Evolutionary conservation across 495 filamentous ascomycete species (phyloP), one percentile per base, ranked within the genome.

Genomic region (Peziza echinospora): DNA sequence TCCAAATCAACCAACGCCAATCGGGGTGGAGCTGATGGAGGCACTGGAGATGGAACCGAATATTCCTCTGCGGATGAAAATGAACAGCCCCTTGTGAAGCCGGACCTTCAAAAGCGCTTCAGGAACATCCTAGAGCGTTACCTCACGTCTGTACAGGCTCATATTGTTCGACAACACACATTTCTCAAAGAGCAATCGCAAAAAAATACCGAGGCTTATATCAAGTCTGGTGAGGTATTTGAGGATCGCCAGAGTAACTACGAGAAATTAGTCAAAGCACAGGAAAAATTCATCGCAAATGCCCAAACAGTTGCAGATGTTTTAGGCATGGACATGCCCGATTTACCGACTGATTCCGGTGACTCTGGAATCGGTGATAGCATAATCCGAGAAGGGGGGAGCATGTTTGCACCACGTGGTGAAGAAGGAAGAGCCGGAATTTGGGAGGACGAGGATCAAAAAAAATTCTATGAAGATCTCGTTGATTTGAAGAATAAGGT

Each of bases 371-470:
- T 67, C 19, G 69, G 72, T 0, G 78, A 78, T 55, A 59, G 50
- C 45, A 60, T 60, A 23, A 60, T 60, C 21, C 43, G 56, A 37
- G 56, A 60, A 23, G 76, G 83, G 21, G 73, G 78, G 1, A 96
- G 96, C 53, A 92, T 89, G 17, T 75, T 99, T 43, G 78, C 96
- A 50, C 91, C 92, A 61, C 80, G 85, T 24, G 83, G 84, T 1
- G 91, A 99, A 51, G 89, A 94, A 49, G 87, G 87, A 6, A 59
- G 48, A 34, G 72, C 84, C n/a, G 89, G 89, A 1, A 94, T 96
- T 53, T 99, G 89, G 89, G 91, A 96, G 65, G 89, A 99, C 53
- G 89, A 96, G 56, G 89, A 99, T 39, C 86, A 99, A 60, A 72
- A 91, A 46, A 80, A 89, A 26, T 99, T 96, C 61, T 96, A 99